Conservation (phyloP, 2,329 filamentous ascomycete species). For the Diaporthe amygdali region DNA sequence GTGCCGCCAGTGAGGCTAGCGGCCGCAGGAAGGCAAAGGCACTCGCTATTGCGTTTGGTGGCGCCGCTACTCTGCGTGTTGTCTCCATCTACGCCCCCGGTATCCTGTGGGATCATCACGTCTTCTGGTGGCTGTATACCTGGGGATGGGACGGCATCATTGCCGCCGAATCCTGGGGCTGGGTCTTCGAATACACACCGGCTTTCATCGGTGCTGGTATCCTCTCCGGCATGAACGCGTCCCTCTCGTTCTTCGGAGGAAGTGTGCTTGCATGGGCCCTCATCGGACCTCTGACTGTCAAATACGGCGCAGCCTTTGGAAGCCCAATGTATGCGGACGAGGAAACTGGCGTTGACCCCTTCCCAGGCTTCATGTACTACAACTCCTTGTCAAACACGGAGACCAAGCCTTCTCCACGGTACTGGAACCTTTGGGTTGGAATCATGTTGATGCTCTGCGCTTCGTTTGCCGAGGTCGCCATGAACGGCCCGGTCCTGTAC, state of each 20-base stretch:
- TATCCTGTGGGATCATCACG: slow-evolving; percentile 63
- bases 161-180: slow-evolving; percentile 62
- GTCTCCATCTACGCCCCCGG: slow-evolving; percentile 62
- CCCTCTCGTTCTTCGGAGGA: slow-evolving; percentile 61
- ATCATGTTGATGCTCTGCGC: slow-evolving; percentile 47
- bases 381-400: slow-evolving; percentile 35
- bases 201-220: slow-evolving; percentile 65
- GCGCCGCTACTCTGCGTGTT: slow-evolving; percentile 55
- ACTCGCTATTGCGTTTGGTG: slow-evolving; percentile 52
- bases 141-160: slow-evolving; percentile 54
- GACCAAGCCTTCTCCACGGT: slow-evolving; percentile 41
- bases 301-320: slow-evolving; percentile 54
- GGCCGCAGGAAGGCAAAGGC: slow-evolving; percentile 62
- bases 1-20: slow-evolving; percentile 44
- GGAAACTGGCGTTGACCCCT: neutral
- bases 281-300: slow-evolving; percentile 61
- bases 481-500: slow-evolving; percentile 45
- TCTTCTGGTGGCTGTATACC: slow-evolving; percentile 59
- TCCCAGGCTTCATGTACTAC: slow-evolving; percentile 35
- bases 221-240: slow-evolving; percentile 63
- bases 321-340: slow-evolving; percentile 50
- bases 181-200: slow-evolving; percentile 62
- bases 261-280: slow-evolving; percentile 60
- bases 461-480: slow-evolving; percentile 44
- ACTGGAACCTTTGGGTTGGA: slow-evolving; percentile 49